phyloP scores from a whole-genome alignment of 495 filamentous ascomycete genomes.

The Penicillium psychrofluorescens region DNA sequence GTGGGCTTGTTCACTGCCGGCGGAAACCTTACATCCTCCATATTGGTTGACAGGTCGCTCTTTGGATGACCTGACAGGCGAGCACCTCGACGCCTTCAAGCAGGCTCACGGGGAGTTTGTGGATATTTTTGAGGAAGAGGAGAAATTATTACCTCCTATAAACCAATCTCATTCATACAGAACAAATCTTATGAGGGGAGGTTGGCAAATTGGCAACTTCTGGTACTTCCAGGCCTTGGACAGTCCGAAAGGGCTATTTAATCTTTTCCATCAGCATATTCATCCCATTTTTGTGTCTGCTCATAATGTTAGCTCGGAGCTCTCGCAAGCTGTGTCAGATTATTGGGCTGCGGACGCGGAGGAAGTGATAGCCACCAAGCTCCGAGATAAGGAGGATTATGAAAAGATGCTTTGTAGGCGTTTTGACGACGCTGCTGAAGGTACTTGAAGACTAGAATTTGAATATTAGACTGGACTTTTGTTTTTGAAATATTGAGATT shows the following conservation, averaged over 20 bases:
- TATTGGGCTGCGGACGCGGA: no score
- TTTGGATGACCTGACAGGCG: constrained; percentile 13
- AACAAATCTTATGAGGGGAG: constrained; percentile 11
- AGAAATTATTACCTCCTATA: constrained; percentile 1
- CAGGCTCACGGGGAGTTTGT: neutral
- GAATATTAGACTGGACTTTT: no score
- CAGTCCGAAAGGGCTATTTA: constrained; percentile 13
- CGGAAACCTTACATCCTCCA: constrained; percentile 17
- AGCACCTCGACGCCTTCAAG: constrained; percentile 1
- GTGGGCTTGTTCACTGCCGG: constrained; percentile 25
- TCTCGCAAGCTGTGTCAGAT: no score
- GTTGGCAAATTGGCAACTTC: constrained; percentile 11
- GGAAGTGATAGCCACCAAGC: no score
- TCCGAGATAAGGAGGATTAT: no score
- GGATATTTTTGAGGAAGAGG: constrained; percentile 1
- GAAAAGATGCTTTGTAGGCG: no score
- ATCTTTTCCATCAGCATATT: constrained; percentile 13
- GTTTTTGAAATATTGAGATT: no score
- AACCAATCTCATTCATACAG: neutral
- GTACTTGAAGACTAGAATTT: no score
- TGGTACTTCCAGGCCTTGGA: constrained; percentile 23
- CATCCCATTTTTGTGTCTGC: no score
- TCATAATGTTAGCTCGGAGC: no score
- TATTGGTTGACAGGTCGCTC: constrained; percentile 17
- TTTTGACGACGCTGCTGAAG: no score